A percentile compares a stretch with the other conserved stretches of the same genome.
Conservation (phyloP, 208 protist genomes). For the Sergeia podlipaevii region DNA sequence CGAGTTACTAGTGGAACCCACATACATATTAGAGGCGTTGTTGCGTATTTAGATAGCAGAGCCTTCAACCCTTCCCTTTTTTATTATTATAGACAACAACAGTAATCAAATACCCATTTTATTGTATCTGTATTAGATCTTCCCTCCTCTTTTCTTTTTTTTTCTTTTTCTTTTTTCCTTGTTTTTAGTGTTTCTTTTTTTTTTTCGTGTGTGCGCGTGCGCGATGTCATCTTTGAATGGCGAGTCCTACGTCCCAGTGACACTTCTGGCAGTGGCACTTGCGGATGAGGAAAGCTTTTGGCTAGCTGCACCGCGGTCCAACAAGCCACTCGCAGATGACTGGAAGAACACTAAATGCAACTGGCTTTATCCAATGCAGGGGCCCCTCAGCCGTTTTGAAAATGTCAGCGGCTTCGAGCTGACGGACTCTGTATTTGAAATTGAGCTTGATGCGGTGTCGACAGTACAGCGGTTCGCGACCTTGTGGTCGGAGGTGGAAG, state of each 20-base stretch:
- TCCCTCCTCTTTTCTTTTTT: conserved; percentile 4
- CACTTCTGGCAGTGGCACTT: conserved; percentile 74
- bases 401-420: conserved; percentile 40
- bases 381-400: conserved; percentile 28
- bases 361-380: conserved; percentile 76
- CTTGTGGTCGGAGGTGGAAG: conserved; percentile 47
- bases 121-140: too few species aligned
- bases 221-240: background rate
- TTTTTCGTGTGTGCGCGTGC: conserved; percentile 3
- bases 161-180: conserved; percentile 13
- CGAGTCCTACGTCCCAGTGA: conserved; percentile 10
- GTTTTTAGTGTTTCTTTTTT: conserved; percentile 10
- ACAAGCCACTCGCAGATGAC: conserved; percentile 32
- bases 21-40: too few species aligned
- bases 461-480: conserved; percentile 58
- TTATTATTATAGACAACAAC: too few species aligned
- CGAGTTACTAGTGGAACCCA: too few species aligned
- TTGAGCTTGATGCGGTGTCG: conserved; percentile 34
- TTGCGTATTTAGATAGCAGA: too few species aligned
- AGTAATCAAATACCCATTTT: too few species aligned
- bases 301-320: conserved; percentile 47
- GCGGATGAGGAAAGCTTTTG: conserved; percentile 75
- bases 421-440: conserved; percentile 57
- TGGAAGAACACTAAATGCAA: conserved; percentile 57
- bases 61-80: too few species aligned